Evolutionary conservation across 768 basidiomycete species (phyloP), one percentile per base, ranked within the genome.

Genomic region (Leccinum incarnatum): DNA sequence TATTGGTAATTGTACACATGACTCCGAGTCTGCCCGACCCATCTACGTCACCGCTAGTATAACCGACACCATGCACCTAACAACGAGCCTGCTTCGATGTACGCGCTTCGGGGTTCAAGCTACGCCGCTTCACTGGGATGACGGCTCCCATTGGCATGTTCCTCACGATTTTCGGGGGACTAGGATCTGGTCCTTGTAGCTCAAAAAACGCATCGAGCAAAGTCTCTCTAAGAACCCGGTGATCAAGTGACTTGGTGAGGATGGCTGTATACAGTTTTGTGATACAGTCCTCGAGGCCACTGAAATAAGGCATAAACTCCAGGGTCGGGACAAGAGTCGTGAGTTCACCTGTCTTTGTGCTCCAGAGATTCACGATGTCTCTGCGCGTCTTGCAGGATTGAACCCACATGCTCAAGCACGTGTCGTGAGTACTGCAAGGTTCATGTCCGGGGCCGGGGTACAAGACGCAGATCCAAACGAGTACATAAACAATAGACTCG

Each of bases 401-500:
- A 5, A 15, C 19, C 47, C 47, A 48, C 1, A 12, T 23, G 23
- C 23, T 6, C 47, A 48, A 23, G 19, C 25, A 48, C 5, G 27
- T 7, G 32, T 58, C 5, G 14, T 34, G 25, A 53, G 51, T 14
- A n/a, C 10, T 3, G 3, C 4, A 17, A 11, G 50, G 30, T 57
- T 52, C 15, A 3, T 51, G 1, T 19, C 45, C 30, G 12, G 11
- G 23, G 42, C 34, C 19, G 2, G 23, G 21, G 25, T 54, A 54
- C 4, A 58, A 53, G 5, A 58, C 37, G 50, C 58, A 59, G 7
- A 59, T 55, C 53, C 57, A 58, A 17, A 58, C 14, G 7, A 54
- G 57, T 1, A 58, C 7, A 2, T 58, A 58, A 23, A 58, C 15
- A 0, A 58, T 49, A 6, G 53, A 58, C n/a, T 58, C 37, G 2